Conservation (phyloP, 768 basidiomycete species). For the Rhizopogon vulgaris region DNA sequence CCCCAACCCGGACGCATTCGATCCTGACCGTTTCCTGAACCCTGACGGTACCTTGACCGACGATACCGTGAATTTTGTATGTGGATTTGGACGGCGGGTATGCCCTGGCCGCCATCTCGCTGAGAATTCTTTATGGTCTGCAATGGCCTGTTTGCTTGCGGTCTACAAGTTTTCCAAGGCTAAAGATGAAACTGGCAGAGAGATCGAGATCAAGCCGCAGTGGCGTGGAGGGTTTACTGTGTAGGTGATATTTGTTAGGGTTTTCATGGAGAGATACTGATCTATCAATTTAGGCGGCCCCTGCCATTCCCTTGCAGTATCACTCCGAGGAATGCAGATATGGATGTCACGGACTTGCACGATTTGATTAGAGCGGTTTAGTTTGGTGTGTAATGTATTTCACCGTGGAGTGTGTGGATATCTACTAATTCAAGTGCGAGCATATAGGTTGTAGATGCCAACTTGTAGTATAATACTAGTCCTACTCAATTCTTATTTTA, state of each 20-base stretch:
- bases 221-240: slow-evolving; percentile 1
- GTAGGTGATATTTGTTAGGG: slow-evolving; percentile 8
- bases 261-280: background rate
- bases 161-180: slow-evolving; percentile 11
- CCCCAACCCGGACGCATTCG: slow-evolving; percentile 28
- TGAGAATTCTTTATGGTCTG: slow-evolving; percentile 18
- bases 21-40: slow-evolving; percentile 36
- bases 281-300: background rate
- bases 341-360: background rate
- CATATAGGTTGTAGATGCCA: background rate
- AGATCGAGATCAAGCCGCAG: slow-evolving; percentile 13
- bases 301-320: background rate
- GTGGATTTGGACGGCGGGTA: slow-evolving; percentile 25
- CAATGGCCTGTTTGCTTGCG: slow-evolving; percentile 13
- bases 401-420: background rate
- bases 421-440: too few relatives aligned
- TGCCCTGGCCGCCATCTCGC: slow-evolving; percentile 24
- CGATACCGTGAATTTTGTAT: slow-evolving; percentile 10
- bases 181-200: slow-evolving; percentile 13
- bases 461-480: too few relatives aligned
- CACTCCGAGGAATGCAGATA: background rate
- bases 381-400: background rate
- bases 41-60: slow-evolving; percentile 13
- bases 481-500: too few relatives aligned
- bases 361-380: background rate